Conservation (phyloP, 1,284 basidiomycete genomes). For the Leccinum fallax region DNA sequence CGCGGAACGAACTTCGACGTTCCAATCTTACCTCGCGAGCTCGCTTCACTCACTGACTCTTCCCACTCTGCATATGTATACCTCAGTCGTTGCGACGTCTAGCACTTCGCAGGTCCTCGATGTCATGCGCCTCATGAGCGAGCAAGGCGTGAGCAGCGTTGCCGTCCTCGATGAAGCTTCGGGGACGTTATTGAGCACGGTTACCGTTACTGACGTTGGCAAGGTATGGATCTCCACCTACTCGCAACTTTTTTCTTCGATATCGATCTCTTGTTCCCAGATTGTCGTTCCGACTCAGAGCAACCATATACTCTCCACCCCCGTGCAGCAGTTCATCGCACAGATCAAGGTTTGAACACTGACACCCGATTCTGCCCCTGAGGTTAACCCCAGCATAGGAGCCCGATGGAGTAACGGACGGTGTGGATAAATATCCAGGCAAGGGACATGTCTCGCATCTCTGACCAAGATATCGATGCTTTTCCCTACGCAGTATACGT, state of each 20-base stretch:
- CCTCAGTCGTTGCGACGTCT: slow-evolving; percentile 59
- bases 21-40: slow-evolving; percentile 57
- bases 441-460: slow-evolving; percentile 9
- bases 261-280: slow-evolving; percentile 34
- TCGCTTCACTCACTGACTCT: slow-evolving; percentile 59
- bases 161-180: slow-evolving; percentile 68
- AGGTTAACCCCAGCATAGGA: slow-evolving; percentile 42
- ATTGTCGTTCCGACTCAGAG: slow-evolving; percentile 74
- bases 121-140: slow-evolving; percentile 80
- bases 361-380: background rate
- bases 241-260: background rate
- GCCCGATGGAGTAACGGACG: slow-evolving; percentile 69
- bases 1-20: slow-evolving; percentile 48
- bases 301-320: slow-evolving; percentile 67
- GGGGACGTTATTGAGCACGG: slow-evolving; percentile 62
- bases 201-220: slow-evolving; percentile 78
- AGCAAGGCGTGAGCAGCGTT: slow-evolving; percentile 76
- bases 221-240: slow-evolving; percentile 44
- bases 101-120: slow-evolving; percentile 64
- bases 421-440: slow-evolving; percentile 76
- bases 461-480: background rate
- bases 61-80: slow-evolving; percentile 63
- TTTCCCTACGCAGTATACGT: slow-evolving; percentile 59
- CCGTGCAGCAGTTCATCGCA: slow-evolving; percentile 66
- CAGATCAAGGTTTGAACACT: slow-evolving; percentile 59